Conservation (phyloP, 208 protist species). For the Vickermania ingenoplastis region DNA sequence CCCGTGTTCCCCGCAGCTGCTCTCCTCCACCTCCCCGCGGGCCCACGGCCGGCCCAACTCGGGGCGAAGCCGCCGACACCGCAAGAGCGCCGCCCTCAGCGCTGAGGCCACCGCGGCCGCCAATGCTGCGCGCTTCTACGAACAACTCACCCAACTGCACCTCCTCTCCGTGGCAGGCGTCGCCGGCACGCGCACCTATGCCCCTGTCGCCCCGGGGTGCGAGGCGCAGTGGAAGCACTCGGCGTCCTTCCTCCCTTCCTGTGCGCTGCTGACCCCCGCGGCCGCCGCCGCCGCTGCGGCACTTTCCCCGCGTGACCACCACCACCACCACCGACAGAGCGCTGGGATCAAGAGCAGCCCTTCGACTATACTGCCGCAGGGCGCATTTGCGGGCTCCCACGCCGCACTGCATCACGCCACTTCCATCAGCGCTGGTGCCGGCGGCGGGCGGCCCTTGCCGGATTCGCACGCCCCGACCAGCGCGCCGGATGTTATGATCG, state of each 20-base stretch:
- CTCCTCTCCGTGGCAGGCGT: background rate
- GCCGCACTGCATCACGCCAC: background rate
- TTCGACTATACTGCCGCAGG: too few species aligned
- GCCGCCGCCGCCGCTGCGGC: background rate
- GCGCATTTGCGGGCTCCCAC: too few species aligned
- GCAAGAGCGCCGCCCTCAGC: background rate
- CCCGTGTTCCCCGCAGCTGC: background rate
- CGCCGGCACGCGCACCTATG: background rate
- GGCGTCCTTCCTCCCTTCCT: background rate
- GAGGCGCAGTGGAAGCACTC: background rate
- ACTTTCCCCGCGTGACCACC: background rate
- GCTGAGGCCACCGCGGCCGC: background rate
- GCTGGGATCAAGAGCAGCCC: too few species aligned
- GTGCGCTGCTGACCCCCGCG: background rate
- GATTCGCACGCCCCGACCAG: too few species aligned
- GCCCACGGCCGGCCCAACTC: background rate
- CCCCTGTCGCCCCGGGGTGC: background rate
- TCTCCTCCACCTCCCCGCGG: background rate
- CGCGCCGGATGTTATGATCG: too few species aligned
- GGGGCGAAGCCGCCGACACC: background rate
- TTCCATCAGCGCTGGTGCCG: too few species aligned
- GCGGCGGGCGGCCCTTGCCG: too few species aligned
- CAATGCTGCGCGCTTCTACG: background rate
- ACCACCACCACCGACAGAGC: background rate
- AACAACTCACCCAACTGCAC: background rate